Evolutionary conservation across 2,329 filamentous ascomycete genomes (phyloP), one percentile per base, ranked within the genome.

Genomic region (Zymoseptoria brevis): DNA sequence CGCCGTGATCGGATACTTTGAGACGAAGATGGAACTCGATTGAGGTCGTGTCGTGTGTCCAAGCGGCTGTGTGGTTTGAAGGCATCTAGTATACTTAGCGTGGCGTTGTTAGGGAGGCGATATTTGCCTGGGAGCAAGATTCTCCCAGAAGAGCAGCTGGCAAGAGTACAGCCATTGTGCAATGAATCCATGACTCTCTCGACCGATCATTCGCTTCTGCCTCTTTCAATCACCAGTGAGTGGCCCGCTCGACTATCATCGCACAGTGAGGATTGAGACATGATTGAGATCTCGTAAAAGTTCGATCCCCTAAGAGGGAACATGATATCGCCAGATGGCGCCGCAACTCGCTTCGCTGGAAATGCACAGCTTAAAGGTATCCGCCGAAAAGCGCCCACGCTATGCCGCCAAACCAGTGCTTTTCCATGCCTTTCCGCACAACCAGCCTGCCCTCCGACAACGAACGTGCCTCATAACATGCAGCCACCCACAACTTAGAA

Each of bases 21-120:
- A 75, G 67, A 72, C 66, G 29, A 72, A 70, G 65, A 72, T 71
- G 69, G 67, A 70, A 45, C 56, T 64, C 4, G 67, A 67, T 55
- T 70, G 62, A 67, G 13, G 11, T n/a, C 13, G 13, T 2, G 11
- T n/a, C 13, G 13, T 2, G 35, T 16, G 2, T 45, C 13, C 13
- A 24, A 22, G 22, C 22, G 22, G 13, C 16, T 16, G 11, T n/a
- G 13, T 45, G 35, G 13, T 45, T n/a, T n/a, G 35, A 45, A 45
- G 35, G 13, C 16, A 13, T 45, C 5, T 45, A n/a, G 16, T 45
- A 45, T 45, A 45, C 35, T 45, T 45, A 45, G 35, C 35, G 35
- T 7, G 35, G 35, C 35, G 35, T 45, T 16, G 6, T 45, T 13
- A 41, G 35, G 16, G 16, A 16, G n/a, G 35, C 35, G 35, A 45